Percentiles rank a stretch among this genome's conserved stretches.
phyloP scores from a whole-genome alignment of 164 flowering plant genomes.

The Sedum album region DNA sequence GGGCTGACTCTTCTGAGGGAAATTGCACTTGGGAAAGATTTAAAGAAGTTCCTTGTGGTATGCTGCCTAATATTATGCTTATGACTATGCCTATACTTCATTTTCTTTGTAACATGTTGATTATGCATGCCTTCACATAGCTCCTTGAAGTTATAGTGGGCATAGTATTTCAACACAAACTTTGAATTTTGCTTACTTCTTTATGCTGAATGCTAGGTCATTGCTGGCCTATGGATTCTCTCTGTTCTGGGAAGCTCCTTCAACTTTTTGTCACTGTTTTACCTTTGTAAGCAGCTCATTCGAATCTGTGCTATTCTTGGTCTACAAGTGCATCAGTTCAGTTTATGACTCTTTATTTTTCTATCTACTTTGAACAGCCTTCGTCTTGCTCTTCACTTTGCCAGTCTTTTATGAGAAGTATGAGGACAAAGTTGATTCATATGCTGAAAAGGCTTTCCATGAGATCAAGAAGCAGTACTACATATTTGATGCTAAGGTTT shows the following conservation, averaged over 20 bases:
- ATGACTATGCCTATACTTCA: background rate
- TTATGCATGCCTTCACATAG: background rate
- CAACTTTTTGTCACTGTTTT: slow-evolving; percentile 11
- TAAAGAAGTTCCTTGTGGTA: too few relatives aligned
- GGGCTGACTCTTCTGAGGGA: slow-evolving; percentile 23
- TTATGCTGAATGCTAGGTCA: background rate
- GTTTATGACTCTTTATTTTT: too few relatives aligned
- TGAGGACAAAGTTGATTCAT: too few relatives aligned
- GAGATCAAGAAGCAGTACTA: slow-evolving; percentile 9
- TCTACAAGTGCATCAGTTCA: background rate
- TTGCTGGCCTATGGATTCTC: slow-evolving; percentile 10
- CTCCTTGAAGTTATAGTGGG: too few relatives aligned
- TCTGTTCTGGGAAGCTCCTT: slow-evolving; percentile 12
- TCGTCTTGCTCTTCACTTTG: slow-evolving; percentile 4
- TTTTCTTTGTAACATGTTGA: background rate
- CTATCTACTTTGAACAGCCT: slow-evolving; percentile 1
- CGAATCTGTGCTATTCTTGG: background rate
- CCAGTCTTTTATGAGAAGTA: too few relatives aligned
- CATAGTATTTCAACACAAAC: too few relatives aligned
- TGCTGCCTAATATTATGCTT: slow-evolving; percentile 8
- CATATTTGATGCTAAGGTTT: too few relatives aligned
- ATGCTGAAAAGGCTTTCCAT: too few relatives aligned
- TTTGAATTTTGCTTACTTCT: background rate
- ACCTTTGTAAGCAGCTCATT: slow-evolving; percentile 8
- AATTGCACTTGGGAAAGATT: slow-evolving; percentile 36